Base-by-base conservation (phyloP, 306 rosid genomes). In the Abrus precatorius region DNA sequence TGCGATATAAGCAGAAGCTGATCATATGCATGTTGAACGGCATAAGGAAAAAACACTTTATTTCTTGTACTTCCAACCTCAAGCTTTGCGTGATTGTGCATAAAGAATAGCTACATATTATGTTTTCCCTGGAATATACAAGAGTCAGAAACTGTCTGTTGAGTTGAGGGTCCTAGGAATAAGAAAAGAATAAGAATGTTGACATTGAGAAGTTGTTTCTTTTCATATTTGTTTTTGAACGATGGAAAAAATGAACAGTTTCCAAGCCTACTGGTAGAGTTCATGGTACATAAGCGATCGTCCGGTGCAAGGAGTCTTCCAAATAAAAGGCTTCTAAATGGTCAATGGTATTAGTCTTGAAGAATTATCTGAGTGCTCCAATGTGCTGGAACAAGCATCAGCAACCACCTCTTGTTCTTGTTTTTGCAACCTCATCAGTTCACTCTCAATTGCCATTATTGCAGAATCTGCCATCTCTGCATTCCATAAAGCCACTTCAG, bases 391-490 rank as follows among this genome's bases (percentile, higher is more conserved):
- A 47, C 84, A 60, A 28, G 83, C 75, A 7, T 61, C 80, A 5
- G 76, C n/a, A 13, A 33, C 74, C 28, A 11, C 75, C 44, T 47
- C 79, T 29, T 86, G 85, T 53, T 85, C 91, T 55, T 88, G 76
- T 53, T 86, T 86, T 43, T 77, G 88, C 86, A 85, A 69, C 66
- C 84, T 89, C 48, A n/a, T 74, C 20, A 92, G 88, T 75, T 91
- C 93, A 56, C 64, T 84, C 67, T 92, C 97, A 40, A 91, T 87
- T 60, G 82, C 85, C 62, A 67, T 30, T 76, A 88, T 94, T n/a
- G 92, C 92, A 0, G 93, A 84, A 34, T 87, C 91, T 11, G 94
- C 93, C 85, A 82, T 86, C 75, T 88, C 92, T 83, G 95, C 91
- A 8, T 85, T 76, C 84, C 79, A 88, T 83, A 94, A 49, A 45